Base-by-base conservation (phyloP, 2,329 filamentous ascomycete species). In the Aspergillus neotritici region DNA sequence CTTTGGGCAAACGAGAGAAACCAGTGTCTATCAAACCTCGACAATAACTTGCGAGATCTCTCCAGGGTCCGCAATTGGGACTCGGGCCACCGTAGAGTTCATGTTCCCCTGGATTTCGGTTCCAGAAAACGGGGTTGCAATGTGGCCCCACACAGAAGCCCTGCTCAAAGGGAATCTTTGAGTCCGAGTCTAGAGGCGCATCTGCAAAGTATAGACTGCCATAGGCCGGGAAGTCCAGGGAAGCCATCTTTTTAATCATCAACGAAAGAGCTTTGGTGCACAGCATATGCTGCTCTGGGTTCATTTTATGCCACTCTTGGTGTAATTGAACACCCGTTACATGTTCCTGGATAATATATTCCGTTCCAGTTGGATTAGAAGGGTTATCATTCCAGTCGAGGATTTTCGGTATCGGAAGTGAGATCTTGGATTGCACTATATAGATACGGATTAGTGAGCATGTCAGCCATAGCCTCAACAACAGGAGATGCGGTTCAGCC, bases 311-410 rank as follows among this genome's bases (percentile, higher is more conserved):
- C 64, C 63, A 66, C 25, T 40, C 46, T 44, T 63, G 40, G 36
- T 63, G 57, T 43, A 68, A 37, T 15, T 55, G 51, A 38, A 67
- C 54, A 28, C 65, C 66, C 9, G 41, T 37, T 2, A 58, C 59
- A 51, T 68, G 56, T 46, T 67, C 61, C 55, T 66, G 60, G 43
- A 70, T 64, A 21, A 69, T 68, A 39, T 68, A 69, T 49, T 69
- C 65, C 8, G 54, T 57, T 4, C 64, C 58, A 33, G 67, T 56
- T 8, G 55, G 44, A 53, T 63, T 68, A 16, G 48, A 49, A 8
- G 51, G 40, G 42, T 58, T 30, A 39, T 55, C 54, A 25, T 36
- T 55, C 60, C 53, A 63, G 15, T 49, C 55, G 3, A 58, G 42
- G 29, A 60, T 40, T 29, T 53, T 49, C 3, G 55, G 57, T 30